Evolutionary conservation across 2,329 filamentous ascomycete species (phyloP).

Genomic region (Arthrobotrys megalospora): DNA sequence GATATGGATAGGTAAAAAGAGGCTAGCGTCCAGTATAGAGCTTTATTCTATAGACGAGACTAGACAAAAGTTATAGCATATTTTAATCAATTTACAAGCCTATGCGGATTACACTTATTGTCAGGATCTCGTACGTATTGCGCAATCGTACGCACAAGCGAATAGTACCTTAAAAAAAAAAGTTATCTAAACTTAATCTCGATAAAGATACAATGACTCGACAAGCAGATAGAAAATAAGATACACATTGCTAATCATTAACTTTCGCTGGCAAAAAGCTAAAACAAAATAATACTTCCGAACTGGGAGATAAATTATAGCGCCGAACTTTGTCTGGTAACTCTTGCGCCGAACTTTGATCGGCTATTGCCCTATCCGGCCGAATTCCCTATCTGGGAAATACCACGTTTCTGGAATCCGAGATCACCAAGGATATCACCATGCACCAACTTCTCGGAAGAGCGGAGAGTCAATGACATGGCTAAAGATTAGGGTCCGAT

Average conservation of each 20-base stretch:
- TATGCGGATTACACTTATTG: background rate
- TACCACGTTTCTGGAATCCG: background rate
- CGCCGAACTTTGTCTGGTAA: too few species aligned
- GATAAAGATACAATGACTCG: background rate
- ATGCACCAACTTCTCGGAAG: background rate
- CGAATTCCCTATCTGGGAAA: slow-evolving; percentile 6
- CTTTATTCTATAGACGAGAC: slow-evolving; percentile 11
- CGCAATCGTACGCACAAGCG: too few species aligned
- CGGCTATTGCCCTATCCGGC: background rate
- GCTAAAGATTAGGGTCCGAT: too few species aligned
- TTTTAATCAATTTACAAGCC: slow-evolving; percentile 19
- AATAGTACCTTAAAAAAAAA: background rate
- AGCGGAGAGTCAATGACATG: background rate
- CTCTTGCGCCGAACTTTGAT: too few species aligned
- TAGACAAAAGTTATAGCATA: slow-evolving; percentile 44
- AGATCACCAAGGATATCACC: background rate
- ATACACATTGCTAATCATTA: too few species aligned
- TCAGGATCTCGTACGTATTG: background rate
- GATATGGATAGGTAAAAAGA: slow-evolving; percentile 18
- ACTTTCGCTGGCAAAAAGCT: too few species aligned
- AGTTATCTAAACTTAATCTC: background rate
- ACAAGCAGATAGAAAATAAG: too few species aligned
- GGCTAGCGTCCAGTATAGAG: slow-evolving; percentile 23
- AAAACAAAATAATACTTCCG: background rate
- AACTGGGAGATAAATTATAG: background rate